Evolutionary conservation across 495 filamentous ascomycete genomes (phyloP).

Genomic region (Penicillium taxi): DNA sequence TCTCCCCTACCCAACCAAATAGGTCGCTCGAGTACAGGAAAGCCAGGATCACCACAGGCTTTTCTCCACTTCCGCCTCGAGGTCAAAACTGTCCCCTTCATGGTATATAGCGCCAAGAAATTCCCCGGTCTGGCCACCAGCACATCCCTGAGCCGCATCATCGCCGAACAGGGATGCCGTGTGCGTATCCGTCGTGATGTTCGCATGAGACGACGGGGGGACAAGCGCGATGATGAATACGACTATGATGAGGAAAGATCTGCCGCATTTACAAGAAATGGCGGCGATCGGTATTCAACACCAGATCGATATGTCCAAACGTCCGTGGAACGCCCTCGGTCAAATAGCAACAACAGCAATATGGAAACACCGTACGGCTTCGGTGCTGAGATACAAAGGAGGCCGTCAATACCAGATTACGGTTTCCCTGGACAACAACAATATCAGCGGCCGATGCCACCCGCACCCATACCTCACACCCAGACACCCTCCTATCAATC

Average conservation of each 20-base stretch:
- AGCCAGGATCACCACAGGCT: conserved; percentile 32
- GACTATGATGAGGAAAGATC: conserved; percentile 58
- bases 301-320: conserved; percentile 39
- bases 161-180: conserved; percentile 95
- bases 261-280: conserved; percentile 37
- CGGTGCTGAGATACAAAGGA: conserved; percentile 34
- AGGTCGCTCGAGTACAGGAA: conserved; percentile 14
- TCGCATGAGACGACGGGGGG: conserved; percentile 84
- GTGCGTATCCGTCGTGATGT: conserved; percentile 96
- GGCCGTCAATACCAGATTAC: conserved; percentile 51
- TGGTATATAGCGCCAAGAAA: conserved; percentile 95
- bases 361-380: conserved; percentile 38
- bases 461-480: conserved; percentile 25
- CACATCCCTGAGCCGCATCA: conserved; percentile 77
- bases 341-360: conserved; percentile 61
- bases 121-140: conserved; percentile 93
- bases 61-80: conserved; percentile 68
- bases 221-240: conserved; percentile 57
- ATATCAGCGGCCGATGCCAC: conserved; percentile 28
- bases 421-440: conserved; percentile 32
- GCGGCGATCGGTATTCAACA: conserved; percentile 51
- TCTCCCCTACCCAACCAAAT: conserved; percentile 20
- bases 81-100: conserved; percentile 80
- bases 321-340: conserved; percentile 54
- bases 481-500: conserved; percentile 28